These are phyloP conservation scores for Saccharomycopsis sp. DNA, from an alignment of 805 yeast species.

Conservation along the genomic window DNA sequence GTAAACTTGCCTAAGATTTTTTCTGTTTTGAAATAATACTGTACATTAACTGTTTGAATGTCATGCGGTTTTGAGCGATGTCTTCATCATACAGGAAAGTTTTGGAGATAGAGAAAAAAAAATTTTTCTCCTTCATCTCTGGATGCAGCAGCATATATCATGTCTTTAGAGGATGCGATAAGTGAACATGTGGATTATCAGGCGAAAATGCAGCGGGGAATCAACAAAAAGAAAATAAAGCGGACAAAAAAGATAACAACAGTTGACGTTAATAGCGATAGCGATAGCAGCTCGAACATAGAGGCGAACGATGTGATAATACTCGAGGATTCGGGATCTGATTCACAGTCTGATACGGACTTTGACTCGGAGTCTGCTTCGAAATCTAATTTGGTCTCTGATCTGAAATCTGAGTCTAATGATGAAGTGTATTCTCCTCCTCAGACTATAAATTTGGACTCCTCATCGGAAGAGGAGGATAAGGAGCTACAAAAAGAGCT, in stretches of 20 bases:
- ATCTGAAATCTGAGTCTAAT: neutral
- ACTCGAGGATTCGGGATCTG: neutral
- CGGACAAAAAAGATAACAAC: neutral
- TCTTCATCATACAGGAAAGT: too few species aligned
- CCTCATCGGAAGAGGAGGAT: neutral
- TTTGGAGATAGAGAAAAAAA: neutral
- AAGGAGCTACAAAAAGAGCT: neutral
- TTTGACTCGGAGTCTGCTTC: neutral
- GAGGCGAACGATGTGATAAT: neutral
- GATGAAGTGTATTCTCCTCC: constrained; percentile 1
- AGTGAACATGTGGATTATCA: neutral
- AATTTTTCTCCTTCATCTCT: neutral
- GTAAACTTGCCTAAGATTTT: too few species aligned
- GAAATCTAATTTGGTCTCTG: neutral
- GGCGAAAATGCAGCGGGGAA: neutral
- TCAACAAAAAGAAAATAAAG: neutral
- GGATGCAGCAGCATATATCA: neutral
- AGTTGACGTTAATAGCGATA: neutral
- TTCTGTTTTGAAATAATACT: too few species aligned
- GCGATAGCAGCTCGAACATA: neutral
- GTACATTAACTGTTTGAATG: too few species aligned
- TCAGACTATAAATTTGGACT: neutral
- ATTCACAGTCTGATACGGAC: neutral
- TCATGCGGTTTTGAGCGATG: neutral
- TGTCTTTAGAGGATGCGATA: neutral